Conservation (phyloP, 2,329 filamentous ascomycete genomes). For the Trichoderma sp. region DNA sequence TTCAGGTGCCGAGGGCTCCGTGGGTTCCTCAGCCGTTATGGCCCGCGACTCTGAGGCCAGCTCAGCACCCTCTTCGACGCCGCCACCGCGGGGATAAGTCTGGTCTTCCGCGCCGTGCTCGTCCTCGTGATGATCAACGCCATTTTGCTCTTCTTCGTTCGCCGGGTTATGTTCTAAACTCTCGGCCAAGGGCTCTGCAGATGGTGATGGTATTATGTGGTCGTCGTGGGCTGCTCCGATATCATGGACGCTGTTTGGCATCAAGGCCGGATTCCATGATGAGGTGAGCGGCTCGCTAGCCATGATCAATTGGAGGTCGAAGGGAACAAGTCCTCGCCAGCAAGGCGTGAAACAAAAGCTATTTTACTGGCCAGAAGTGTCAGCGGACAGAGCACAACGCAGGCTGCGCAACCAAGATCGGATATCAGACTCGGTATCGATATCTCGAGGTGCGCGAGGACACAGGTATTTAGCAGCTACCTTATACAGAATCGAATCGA, state of each 20-base stretch:
- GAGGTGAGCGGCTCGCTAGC: slow-evolving; percentile 43
- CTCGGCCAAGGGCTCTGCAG: slow-evolving; percentile 25
- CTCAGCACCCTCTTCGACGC: slow-evolving; percentile 36
- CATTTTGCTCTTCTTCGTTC: not conserved
- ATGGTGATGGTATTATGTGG: slow-evolving; percentile 4
- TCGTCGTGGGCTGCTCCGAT: slow-evolving; percentile 31
- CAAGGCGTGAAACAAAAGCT: slow-evolving; percentile 19
- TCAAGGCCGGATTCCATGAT: slow-evolving; percentile 49
- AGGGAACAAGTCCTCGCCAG: slow-evolving; percentile 6
- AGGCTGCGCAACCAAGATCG: slow-evolving; percentile 4
- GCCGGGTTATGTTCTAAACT: not conserved
- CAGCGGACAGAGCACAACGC: slow-evolving; percentile 9
- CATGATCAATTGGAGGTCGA: slow-evolving; percentile 39
- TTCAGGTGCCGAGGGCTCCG: slow-evolving; percentile 4
- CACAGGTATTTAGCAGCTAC: slow-evolving; percentile 7
- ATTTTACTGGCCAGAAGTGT: slow-evolving; percentile 7
- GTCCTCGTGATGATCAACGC: slow-evolving; percentile 12
- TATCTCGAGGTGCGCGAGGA: not conserved
- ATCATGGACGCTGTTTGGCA: slow-evolving; percentile 41
- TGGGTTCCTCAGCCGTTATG: slow-evolving; percentile 22
- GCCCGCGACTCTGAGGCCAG: slow-evolving; percentile 33
- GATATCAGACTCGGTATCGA: not conserved
- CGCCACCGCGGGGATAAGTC: slow-evolving; percentile 34
- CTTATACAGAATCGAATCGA: slow-evolving; percentile 32
- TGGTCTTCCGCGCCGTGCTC: slow-evolving; percentile 30